Evolutionary conservation across 768 basidiomycete species (phyloP).

Genomic region (Rubroboletus pulcherrimus): DNA sequence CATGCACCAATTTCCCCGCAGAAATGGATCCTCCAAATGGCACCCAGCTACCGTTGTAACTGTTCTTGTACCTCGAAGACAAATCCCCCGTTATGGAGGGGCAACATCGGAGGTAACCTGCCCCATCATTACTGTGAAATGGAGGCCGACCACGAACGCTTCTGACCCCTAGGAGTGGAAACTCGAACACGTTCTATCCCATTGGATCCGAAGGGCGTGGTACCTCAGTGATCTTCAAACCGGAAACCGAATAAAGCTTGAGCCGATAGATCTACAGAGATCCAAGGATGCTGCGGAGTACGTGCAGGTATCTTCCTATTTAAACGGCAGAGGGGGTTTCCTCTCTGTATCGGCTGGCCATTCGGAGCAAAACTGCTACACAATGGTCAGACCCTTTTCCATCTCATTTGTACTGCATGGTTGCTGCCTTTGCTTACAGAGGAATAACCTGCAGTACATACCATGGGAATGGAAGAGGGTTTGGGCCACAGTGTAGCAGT

Average conservation of each 20-base stretch:
- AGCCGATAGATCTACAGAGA: constrained; percentile 4
- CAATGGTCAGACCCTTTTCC: constrained; percentile 27
- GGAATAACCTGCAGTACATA: constrained; percentile 33
- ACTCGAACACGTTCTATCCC: not conserved
- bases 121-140: constrained; percentile 1
- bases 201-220: not conserved
- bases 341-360: not conserved
- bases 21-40: not conserved
- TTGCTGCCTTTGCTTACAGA: constrained; percentile 30
- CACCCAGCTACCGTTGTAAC: not conserved
- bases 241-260: not conserved
- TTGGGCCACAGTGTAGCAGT: constrained; percentile 25
- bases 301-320: not conserved
- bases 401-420: constrained; percentile 27
- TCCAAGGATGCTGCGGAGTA: not conserved
- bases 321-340: not conserved
- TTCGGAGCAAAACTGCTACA: constrained; percentile 20
- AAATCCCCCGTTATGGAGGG: constrained; percentile 1
- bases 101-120: not conserved
- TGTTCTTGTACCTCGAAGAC: constrained; percentile 1
- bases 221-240: not conserved
- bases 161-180: not conserved
- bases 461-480: constrained; percentile 49
- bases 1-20: not conserved
- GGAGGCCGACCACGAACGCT: not conserved